These are phyloP conservation scores for Aspergillus neoniger DNA, from an alignment of 2,329 filamentous ascomycete genomes.

Conservation along the genomic window DNA sequence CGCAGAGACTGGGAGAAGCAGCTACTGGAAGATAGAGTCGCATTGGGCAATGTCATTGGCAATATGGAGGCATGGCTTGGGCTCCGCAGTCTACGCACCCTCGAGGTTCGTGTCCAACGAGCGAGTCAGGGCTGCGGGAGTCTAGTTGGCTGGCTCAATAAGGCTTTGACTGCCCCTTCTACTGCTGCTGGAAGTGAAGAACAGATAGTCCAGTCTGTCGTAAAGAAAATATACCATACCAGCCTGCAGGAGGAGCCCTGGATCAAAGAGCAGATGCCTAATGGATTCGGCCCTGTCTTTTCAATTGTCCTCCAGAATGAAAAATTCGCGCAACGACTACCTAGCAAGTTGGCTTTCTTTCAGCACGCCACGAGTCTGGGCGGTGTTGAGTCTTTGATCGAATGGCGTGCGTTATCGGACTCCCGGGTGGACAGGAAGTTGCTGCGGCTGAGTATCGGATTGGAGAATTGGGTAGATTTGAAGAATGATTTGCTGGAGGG, in stretches of 20 bases:
- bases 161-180: conserved; percentile 44
- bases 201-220: conserved; percentile 52
- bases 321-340: conserved; percentile 65
- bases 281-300: conserved; percentile 87
- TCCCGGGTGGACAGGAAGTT: conserved; percentile 67
- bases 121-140: conserved; percentile 72
- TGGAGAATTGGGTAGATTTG: conserved; percentile 84
- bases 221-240: conserved; percentile 71
- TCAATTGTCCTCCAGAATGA: conserved; percentile 65
- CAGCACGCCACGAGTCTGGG: conserved; percentile 93
- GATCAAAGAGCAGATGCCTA: conserved; percentile 85
- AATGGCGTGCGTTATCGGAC: conserved; percentile 93
- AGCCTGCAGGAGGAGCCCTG: conserved; percentile 75
- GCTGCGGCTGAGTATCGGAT: conserved; percentile 78
- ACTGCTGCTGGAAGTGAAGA: conserved; percentile 44
- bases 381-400: conserved; percentile 91
- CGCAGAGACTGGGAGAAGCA: conserved; percentile 58
- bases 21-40: conserved; percentile 70
- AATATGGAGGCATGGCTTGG: conserved; percentile 91
- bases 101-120: conserved; percentile 77
- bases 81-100: conserved; percentile 77
- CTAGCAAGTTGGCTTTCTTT: conserved; percentile 77
- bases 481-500: conserved; percentile 70
- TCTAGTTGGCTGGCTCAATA: conserved; percentile 71
- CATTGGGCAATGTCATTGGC: conserved; percentile 81